These are phyloP conservation scores for Lasiodiplodia theobromae DNA, from an alignment of 2,329 filamentous ascomycete genomes.

Conservation along the genomic window DNA sequence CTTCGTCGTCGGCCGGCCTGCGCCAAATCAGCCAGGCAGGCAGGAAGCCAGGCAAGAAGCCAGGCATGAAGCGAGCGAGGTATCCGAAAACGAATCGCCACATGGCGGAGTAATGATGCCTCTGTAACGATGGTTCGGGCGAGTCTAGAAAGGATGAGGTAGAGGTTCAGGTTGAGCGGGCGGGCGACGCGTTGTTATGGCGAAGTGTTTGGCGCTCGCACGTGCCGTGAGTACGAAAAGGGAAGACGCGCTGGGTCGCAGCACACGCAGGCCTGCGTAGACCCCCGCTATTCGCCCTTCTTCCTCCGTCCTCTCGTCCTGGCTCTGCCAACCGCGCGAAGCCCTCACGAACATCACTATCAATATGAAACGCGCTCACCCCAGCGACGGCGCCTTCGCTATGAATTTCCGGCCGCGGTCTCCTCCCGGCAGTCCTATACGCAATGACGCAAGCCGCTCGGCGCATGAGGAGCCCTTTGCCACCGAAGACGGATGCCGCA, in stretches of 20 bases:
- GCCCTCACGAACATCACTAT: neutral
- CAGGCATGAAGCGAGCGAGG: neutral
- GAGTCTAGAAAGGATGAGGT: neutral
- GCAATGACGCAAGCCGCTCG: neutral
- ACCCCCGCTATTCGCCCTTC: neutral
- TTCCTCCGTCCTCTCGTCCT: neutral
- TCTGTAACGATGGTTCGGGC: neutral
- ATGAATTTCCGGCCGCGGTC: neutral
- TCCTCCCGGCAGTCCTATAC: neutral
- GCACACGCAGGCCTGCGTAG: neutral
- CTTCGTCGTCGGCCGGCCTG: neutral
- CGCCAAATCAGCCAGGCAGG: neutral
- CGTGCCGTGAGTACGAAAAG: neutral
- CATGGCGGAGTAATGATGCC: neutral
- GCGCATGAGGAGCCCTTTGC: neutral
- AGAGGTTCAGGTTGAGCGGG: neutral
- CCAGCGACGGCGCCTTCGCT: neutral
- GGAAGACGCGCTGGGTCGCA: neutral
- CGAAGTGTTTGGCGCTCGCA: neutral
- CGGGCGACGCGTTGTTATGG: neutral
- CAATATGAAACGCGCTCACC: neutral
- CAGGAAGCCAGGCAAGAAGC: neutral
- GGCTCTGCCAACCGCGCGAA: neutral
- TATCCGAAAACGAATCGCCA: neutral
- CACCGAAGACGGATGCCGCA: neutral